phyloP scores from a whole-genome alignment of 768 basidiomycete genomes.

The Lanmaoa rubissima region DNA sequence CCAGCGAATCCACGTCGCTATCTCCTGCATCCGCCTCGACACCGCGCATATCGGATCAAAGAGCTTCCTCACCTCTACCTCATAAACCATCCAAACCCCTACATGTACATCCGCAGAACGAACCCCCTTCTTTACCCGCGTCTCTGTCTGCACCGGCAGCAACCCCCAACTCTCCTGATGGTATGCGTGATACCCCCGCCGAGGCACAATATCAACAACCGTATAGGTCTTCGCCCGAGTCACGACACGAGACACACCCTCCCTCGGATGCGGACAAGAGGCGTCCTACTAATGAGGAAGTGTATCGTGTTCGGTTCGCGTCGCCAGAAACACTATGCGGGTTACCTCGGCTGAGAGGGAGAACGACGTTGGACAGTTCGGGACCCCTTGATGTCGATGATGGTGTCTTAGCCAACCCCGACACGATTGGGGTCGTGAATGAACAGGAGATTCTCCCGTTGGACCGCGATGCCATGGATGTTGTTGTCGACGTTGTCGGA shows the following conservation, averaged over 20 bases:
- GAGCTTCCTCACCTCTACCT: conserved; percentile 9
- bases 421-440: neutral
- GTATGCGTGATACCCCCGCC: conserved; percentile 25
- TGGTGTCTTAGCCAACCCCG: neutral
- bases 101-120: conserved; percentile 28
- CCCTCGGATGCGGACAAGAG: conserved; percentile 11
- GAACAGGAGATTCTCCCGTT: neutral
- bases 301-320: conserved; percentile 28
- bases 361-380: neutral
- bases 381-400: neutral
- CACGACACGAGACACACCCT: neutral
- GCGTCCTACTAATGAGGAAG: conserved; percentile 14
- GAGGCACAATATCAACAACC: conserved; percentile 22
- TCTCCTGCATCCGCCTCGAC: neutral
- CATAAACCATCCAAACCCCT: conserved; percentile 27
- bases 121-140: neutral
- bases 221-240: conserved; percentile 15
- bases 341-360: conserved; percentile 11
- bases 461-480: conserved; percentile 23
- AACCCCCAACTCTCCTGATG: conserved; percentile 8
- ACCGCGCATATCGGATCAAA: neutral
- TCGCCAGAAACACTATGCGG: conserved; percentile 30
- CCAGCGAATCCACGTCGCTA: conserved; percentile 2
- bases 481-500: conserved; percentile 14
- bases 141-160: conserved; percentile 11